Conservation (phyloP, 768 basidiomycete species). For the Lactarius quietus region DNA sequence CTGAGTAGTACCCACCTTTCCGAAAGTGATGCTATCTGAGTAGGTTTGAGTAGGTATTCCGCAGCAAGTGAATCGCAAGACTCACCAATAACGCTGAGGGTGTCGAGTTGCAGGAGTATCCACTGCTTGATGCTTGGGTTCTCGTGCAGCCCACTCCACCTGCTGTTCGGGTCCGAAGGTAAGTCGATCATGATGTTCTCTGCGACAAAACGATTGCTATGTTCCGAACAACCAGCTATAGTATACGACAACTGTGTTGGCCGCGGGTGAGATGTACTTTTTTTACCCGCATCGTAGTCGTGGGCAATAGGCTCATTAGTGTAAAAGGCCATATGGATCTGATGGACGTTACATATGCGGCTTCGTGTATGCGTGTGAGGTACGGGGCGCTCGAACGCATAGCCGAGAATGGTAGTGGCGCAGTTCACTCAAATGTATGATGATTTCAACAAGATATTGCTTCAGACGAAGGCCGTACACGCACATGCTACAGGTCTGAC, state of each 20-base stretch:
- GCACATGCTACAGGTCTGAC: slow-evolving; percentile 42
- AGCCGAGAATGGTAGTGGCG: not conserved
- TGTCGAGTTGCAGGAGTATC: slow-evolving; percentile 64
- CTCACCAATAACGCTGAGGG: slow-evolving; percentile 63
- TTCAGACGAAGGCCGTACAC: slow-evolving; percentile 39
- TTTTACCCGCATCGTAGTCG: not conserved
- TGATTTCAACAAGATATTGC: slow-evolving; percentile 29
- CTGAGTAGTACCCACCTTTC: slow-evolving; percentile 52
- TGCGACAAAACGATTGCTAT: slow-evolving; percentile 64
- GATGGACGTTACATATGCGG: slow-evolving; percentile 1
- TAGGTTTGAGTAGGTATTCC: not conserved
- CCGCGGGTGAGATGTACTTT: not conserved
- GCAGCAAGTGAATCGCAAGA: slow-evolving; percentile 26
- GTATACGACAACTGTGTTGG: slow-evolving; percentile 19
- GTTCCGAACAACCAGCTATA: slow-evolving; percentile 61
- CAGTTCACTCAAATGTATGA: not conserved
- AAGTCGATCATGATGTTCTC: slow-evolving; percentile 66
- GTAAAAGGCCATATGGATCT: not conserved
- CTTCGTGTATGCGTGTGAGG: not conserved
- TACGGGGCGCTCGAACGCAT: not conserved
- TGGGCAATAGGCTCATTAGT: not conserved
- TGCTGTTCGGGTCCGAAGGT: slow-evolving; percentile 59
- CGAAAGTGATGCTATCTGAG: slow-evolving; percentile 66
- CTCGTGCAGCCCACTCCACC: slow-evolving; percentile 73
- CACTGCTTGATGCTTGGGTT: slow-evolving; percentile 58